These are phyloP conservation scores for Hypoxylon sp. DNA, from an alignment of 2,329 filamentous ascomycete genomes.

Conservation along the genomic window DNA sequence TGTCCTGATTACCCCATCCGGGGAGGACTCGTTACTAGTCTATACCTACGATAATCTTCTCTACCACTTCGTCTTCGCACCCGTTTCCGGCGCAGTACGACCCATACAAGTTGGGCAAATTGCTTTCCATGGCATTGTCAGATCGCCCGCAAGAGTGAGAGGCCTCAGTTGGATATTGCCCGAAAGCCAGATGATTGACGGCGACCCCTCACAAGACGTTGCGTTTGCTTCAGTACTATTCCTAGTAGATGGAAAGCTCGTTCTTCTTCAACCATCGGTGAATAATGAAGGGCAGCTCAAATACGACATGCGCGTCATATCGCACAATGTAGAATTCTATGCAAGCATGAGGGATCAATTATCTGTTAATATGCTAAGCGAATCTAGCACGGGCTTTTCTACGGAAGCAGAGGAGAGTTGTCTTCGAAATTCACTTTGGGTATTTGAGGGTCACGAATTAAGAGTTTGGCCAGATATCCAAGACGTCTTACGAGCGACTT, in stretches of 20 bases:
- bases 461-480: constrained; percentile 92
- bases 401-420: constrained; percentile 60
- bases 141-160: constrained; percentile 91
- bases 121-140: constrained; percentile 94
- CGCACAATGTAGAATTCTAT: constrained; percentile 96
- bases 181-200: constrained; percentile 88
- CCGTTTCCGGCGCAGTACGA: constrained; percentile 76
- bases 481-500: constrained; percentile 81
- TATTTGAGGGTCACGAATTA: constrained; percentile 89
- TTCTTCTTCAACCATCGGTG: constrained; percentile 88
- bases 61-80: constrained; percentile 92
- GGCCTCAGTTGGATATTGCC: constrained; percentile 97
- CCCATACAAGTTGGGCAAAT: constrained; percentile 97
- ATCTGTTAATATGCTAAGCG: constrained; percentile 55
- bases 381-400: constrained; percentile 50
- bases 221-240: constrained; percentile 94
- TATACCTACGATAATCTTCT: constrained; percentile 98
- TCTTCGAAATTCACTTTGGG: constrained; percentile 91
- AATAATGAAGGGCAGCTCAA: constrained; percentile 88
- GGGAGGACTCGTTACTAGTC: constrained; percentile 93
- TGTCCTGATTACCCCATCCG: constrained; percentile 90
- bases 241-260: constrained; percentile 96
- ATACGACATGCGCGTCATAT: constrained; percentile 98
- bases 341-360: constrained; percentile 91
- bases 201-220: constrained; percentile 96